These are phyloP conservation scores for Calonectria ilicicola DNA, from an alignment of 2,329 filamentous ascomycete species.

Conservation along the genomic window DNA sequence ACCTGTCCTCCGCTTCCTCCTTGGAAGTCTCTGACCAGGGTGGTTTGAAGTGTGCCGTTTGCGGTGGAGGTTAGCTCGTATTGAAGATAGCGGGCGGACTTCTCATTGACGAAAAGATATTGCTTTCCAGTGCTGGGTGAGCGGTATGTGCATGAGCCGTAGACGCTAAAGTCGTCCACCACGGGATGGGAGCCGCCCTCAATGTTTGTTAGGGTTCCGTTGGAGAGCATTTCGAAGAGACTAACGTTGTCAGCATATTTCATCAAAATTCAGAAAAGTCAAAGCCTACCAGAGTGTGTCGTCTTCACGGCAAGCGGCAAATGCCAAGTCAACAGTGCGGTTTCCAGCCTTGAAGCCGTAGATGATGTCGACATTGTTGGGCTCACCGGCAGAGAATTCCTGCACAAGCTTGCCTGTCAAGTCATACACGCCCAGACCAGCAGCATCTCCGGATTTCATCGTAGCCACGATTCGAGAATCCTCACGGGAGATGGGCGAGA, in stretches of 20 bases:
- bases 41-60: slow-evolving; percentile 57
- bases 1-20: slow-evolving; percentile 65
- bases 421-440: slow-evolving; percentile 63
- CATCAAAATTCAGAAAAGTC: rapidly evolving
- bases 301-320: slow-evolving; percentile 62
- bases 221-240: slow-evolving; percentile 61
- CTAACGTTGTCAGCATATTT: slow-evolving; percentile 44
- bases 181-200: slow-evolving; percentile 60
- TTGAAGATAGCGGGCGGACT: slow-evolving; percentile 65
- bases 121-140: slow-evolving; percentile 60
- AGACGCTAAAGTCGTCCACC: slow-evolving; percentile 58
- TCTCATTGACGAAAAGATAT: slow-evolving; percentile 67
- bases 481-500: slow-evolving; percentile 53
- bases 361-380: slow-evolving; percentile 67
- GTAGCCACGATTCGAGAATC: slow-evolving; percentile 64
- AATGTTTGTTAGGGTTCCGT: slow-evolving; percentile 57
- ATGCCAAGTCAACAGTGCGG: slow-evolving; percentile 59
- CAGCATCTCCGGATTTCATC: slow-evolving; percentile 61
- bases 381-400: slow-evolving; percentile 57
- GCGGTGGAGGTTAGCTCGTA: slow-evolving; percentile 58
- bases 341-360: slow-evolving; percentile 59
- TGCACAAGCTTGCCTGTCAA: slow-evolving; percentile 61
- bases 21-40: slow-evolving; percentile 62
- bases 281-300: slow-evolving; percentile 63
- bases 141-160: slow-evolving; percentile 65